phyloP scores from a whole-genome alignment of 768 basidiomycete species.

The Psilocybe cyanescens region DNA sequence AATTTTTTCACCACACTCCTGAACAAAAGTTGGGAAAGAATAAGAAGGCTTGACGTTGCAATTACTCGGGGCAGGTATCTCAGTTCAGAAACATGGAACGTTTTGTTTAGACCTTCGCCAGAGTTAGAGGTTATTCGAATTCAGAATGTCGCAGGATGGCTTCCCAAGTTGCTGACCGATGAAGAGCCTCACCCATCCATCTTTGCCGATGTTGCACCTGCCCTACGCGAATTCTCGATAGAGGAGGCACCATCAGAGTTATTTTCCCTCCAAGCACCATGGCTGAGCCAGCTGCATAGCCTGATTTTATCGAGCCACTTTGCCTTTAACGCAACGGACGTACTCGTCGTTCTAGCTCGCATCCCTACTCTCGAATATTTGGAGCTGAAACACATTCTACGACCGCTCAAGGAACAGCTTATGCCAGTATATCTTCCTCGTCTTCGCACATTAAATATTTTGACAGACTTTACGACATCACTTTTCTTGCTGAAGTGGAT shows the following conservation, averaged over 20 bases:
- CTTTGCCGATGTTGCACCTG: neutral
- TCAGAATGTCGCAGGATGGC: neutral
- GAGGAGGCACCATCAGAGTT: neutral
- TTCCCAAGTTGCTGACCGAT: no score
- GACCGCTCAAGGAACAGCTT: neutral
- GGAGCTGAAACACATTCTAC: neutral
- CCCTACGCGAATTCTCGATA: neutral
- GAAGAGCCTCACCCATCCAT: neutral
- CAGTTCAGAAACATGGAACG: neutral
- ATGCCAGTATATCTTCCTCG: neutral
- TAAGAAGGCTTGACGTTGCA: neutral
- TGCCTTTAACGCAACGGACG: neutral
- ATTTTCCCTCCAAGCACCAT: neutral
- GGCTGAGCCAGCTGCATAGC: neutral
- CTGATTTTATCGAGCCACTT: neutral
- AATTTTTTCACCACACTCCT: neutral
- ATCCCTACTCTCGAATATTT: neutral
- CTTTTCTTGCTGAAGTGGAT: neutral
- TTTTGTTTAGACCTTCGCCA: neutral
- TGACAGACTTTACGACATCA: neutral
- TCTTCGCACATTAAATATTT: neutral
- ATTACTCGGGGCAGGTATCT: neutral
- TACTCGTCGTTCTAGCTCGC: neutral
- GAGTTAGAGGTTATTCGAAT: neutral
- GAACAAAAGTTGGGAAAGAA: neutral